Base-by-base conservation (phyloP, 2,329 filamentous ascomycete species). In the Nigrospora osmanthi region DNA sequence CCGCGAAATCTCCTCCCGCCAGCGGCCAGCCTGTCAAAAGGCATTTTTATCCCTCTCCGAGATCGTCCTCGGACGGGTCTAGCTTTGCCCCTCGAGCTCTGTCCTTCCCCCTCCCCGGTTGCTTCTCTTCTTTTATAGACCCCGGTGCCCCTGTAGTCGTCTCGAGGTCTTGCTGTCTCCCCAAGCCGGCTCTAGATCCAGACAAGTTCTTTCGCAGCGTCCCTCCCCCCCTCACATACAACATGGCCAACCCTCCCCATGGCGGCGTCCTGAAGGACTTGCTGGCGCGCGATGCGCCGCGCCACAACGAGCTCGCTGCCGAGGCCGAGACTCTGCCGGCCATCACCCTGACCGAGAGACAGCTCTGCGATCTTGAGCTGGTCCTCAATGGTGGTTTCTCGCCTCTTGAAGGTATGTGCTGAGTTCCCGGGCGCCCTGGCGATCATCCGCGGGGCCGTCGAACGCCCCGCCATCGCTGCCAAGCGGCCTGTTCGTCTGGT, bases 371-470 rank as follows among this genome's bases (percentile, higher is more conserved):
- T 77, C 78, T 98, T 55, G 93, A 98, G 72, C 72, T 98, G 69
- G 89, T 98, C 62, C 83, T 98, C 68, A 97, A 89, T 68, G 93
- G 93, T 65, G 93, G 93, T 54, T 98, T 98, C 75, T 96, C 90
- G 53, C 93, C 93, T 48, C 81, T 98, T 35, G 91, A 98, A 81
- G 93, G 90, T 94, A 28, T 28, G 23, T 28, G 23, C 23, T 28
- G 60, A 52, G 81, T 76, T 37, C 23, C n/a, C 35, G 13, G 41
- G 41, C 47, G 31, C 40, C 30, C 33, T 37, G 41, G 15, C 19
- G 30, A 30, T 31, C 33, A 35, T 40, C 43, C n/a, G 44, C 37
- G 42, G 42, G 42, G 42, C 36, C 34, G 23, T 35, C 16, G 30
- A 37, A 11, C 14, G 43, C 46, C 46, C 47, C 47, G 44, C 47